Evolutionary conservation across 1,284 basidiomycete genomes (phyloP).

Genomic region (Coniophora puteana): DNA sequence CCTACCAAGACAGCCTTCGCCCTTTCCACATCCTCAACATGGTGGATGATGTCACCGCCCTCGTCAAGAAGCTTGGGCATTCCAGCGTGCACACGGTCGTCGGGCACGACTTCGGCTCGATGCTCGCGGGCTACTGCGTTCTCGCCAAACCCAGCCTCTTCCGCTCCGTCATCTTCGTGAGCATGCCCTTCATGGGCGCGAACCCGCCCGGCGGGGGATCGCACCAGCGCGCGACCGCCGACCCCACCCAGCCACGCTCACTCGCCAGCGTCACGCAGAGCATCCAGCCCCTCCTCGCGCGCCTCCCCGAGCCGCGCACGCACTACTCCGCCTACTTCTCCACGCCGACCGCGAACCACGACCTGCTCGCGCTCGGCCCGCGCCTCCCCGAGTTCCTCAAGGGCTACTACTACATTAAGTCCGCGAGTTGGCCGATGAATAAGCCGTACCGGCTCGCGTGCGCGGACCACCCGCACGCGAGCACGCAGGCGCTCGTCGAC

Average conservation of each 20-base stretch:
- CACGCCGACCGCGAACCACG: constrained; percentile 40
- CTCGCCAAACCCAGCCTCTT: constrained; percentile 56
- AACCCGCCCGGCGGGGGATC: not conserved
- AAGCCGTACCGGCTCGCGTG: constrained; percentile 34
- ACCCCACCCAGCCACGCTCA: too few species aligned
- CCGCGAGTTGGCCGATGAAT: constrained; percentile 48
- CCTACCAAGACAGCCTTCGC: constrained; percentile 45
- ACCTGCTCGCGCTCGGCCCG: constrained; percentile 33
- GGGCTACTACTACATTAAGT: constrained; percentile 58
- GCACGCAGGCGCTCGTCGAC: constrained; percentile 20
- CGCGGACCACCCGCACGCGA: constrained; percentile 13
- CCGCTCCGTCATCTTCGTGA: constrained; percentile 54
- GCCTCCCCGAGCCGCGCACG: constrained; percentile 49
- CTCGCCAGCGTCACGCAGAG: constrained; percentile 12
- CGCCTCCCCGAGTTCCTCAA: constrained; percentile 47
- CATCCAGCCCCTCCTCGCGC: constrained; percentile 29
- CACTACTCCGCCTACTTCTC: constrained; percentile 55
- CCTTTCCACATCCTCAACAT: constrained; percentile 50
- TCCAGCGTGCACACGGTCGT: constrained; percentile 42
- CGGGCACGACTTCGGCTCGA: constrained; percentile 60
- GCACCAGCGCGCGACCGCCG: constrained; percentile 8
- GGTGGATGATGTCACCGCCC: constrained; percentile 45
- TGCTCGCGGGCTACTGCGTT: constrained; percentile 47
- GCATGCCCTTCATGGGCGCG: constrained; percentile 47
- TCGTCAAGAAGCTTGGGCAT: constrained; percentile 51